Conservation (phyloP, 2,329 filamentous ascomycete species). For the Chaetomiaceae sp. region DNA sequence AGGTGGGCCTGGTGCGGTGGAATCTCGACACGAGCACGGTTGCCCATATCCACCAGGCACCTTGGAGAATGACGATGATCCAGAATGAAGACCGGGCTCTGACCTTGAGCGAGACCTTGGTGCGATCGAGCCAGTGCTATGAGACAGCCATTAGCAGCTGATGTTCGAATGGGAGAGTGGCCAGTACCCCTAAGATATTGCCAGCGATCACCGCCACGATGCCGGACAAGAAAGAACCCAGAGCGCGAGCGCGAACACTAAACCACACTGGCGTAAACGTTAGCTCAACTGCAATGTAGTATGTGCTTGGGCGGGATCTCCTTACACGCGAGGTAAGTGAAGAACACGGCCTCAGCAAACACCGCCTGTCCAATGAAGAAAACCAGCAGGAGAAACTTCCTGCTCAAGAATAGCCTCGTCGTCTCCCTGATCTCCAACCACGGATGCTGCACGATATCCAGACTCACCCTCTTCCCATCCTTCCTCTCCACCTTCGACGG, state of each 20-base stretch:
- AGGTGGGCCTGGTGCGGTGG: not conserved
- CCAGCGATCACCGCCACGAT: not conserved
- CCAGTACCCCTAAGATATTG: not conserved
- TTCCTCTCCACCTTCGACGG: not conserved
- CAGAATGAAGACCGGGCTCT: not conserved
- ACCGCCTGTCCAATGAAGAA: not conserved
- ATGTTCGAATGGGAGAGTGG: not conserved
- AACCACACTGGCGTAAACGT: not conserved
- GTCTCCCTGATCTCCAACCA: not conserved
- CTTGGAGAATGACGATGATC: not conserved
- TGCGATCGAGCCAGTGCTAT: conserved; percentile 1
- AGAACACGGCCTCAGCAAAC: not conserved
- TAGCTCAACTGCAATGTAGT: not conserved
- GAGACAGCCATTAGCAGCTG: not conserved
- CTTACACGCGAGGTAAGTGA: not conserved
- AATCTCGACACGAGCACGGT: not conserved
- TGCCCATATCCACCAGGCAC: not conserved
- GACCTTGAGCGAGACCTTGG: not conserved
- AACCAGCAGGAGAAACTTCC: not conserved
- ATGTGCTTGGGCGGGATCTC: not conserved
- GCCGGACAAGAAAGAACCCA: not conserved
- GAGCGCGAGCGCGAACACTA: not conserved
- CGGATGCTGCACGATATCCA: not conserved
- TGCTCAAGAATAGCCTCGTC: not conserved
- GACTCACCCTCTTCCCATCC: not conserved